Evolutionary conservation across 2,329 filamentous ascomycete genomes (phyloP), one percentile per base, ranked within the genome.

Genomic region (Colletotrichum eleusines): DNA sequence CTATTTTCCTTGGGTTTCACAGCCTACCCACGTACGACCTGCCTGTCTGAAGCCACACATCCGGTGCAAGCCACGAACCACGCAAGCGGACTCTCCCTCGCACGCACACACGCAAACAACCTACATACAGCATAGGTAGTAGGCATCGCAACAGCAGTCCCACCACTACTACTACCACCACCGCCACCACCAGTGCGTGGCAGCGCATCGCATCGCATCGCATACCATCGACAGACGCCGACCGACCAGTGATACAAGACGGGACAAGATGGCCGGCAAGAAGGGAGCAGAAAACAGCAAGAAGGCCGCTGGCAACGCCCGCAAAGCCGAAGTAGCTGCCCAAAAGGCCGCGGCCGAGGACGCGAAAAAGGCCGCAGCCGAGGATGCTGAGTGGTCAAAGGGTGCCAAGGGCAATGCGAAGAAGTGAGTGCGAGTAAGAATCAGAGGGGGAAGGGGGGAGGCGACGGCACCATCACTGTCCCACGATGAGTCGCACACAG

Each of bases 261-360:
- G 59, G 38, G 20, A 35, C 48, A 44, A 74, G 74, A 95, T 95
- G 92, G 91, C 86, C 35, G 88, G 87, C 76, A 94, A 93, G 82
- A 95, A 93, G 81, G 69, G 66, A 61, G 88, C 86, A 64, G 94
- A 97, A 73, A 94, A 92, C 83, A 92, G 87, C 80, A 98, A 97
- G 84, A 98, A 98, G 85, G 94, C 84, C 3, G 89, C 91, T 11
- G 96, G 95, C 74, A 94, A 98, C 81, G 94, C 95, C 73, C 89
- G 94, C 83, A 98, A 99, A 87, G 94, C 94, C 73, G 94, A 98
- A 59, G 91, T 90, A 3, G 95, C 94, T 1, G 92, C 93, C 11
- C 83, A 88, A 67, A 98, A 98, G 83, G 87, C 91, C 70, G 93
- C 94, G 0, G 90, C 82, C 3, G 90, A 91, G 71, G 88, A 94